Base-by-base conservation (phyloP, 139 green algal species). In the Gonium pectorale region DNA sequence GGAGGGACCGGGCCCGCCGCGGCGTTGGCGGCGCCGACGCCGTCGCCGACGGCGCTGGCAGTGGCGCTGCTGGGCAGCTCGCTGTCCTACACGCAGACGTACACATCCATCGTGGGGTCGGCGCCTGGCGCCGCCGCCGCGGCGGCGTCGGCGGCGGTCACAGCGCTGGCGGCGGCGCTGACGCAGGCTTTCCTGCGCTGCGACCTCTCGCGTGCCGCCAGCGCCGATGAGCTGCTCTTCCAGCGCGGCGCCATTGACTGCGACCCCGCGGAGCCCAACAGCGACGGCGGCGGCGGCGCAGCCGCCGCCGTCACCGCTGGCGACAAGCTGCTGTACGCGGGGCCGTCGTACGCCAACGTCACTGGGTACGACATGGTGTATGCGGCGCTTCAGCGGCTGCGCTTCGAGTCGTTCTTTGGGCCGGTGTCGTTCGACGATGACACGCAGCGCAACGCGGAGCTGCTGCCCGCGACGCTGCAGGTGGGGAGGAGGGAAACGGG, bases 341-440 rank as follows among this genome's bases (percentile, higher is more conserved):
- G 68, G 2, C 46, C 46, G 5, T 19, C 15, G 31, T 79, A 79
- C 70, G 46, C 31, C 46, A 79, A 80, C 24, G 72, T 68, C 22
- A 80, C 51, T 1, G 72, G 72, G 35, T 80, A 80, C 72, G 51
- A 80, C 35, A 35, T 80, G 35, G 72, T 80, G 35, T 31, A 40
- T 1, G 72, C 72, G 35, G 33, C 72, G 52, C 37, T 80, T 35
- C 52, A 51, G 35, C 51, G 52, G 24, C 72, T 80, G 35, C 51
- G 37, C 22, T 33, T 64, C n/a, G 70, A 79, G 17, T 79, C 70
- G 17, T 79, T 79, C 70, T 79, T 79, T 31, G 70, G 70, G 13
- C 31, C 70, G 27, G 49, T 79, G 15, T 2, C n/a, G n/a, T 63
- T 79, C n/a, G 70, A 79, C 70, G 31, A 44, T 7, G 44, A 54